These are phyloP conservation scores for Endothia cerciana DNA, from an alignment of 2,329 filamentous ascomycete genomes.

Conservation along the genomic window DNA sequence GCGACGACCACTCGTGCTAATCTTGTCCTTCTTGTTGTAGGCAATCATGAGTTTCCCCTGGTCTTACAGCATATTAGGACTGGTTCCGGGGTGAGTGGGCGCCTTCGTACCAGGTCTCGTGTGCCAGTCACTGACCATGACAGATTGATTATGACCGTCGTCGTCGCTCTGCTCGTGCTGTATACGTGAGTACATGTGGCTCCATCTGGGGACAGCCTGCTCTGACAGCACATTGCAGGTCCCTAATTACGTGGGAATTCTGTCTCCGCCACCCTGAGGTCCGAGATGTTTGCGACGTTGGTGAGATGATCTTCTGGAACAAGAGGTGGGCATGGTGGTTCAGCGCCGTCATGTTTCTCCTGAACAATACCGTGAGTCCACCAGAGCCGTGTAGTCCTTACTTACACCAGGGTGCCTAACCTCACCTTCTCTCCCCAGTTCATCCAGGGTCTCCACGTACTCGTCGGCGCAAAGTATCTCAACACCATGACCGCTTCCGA, in stretches of 20 bases:
- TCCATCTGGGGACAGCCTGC: slow-evolving; percentile 41
- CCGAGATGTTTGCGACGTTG: slow-evolving; percentile 90
- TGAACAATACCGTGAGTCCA: slow-evolving; percentile 75
- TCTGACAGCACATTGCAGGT: slow-evolving; percentile 32
- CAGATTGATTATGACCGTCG: slow-evolving; percentile 75
- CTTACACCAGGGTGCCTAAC: background rate
- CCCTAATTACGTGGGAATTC: slow-evolving; percentile 71
- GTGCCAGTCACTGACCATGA: slow-evolving; percentile 27
- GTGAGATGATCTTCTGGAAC: slow-evolving; percentile 92
- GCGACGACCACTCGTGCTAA: slow-evolving; percentile 4
- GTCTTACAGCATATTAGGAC: slow-evolving; percentile 84
- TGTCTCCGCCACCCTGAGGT: slow-evolving; percentile 89
- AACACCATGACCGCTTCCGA: slow-evolving; percentile 81
- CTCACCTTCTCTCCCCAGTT: slow-evolving; percentile 8
- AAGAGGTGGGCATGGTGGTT: slow-evolving; percentile 72
- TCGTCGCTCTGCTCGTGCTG: slow-evolving; percentile 77
- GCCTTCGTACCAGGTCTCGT: background rate
- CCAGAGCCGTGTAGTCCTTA: background rate
- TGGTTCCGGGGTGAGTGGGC: slow-evolving; percentile 69
- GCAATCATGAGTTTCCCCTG: slow-evolving; percentile 95
- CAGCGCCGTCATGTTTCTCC: slow-evolving; percentile 82
- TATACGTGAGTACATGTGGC: slow-evolving; percentile 77
- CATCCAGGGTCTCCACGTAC: slow-evolving; percentile 69
- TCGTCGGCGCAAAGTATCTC: slow-evolving; percentile 83
- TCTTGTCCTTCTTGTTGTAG: slow-evolving; percentile 40